Evolutionary conservation across 371 early-diverging fungal species (phyloP), one percentile per base, ranked within the genome.

Genomic region (Haplosporangium sp.): DNA sequence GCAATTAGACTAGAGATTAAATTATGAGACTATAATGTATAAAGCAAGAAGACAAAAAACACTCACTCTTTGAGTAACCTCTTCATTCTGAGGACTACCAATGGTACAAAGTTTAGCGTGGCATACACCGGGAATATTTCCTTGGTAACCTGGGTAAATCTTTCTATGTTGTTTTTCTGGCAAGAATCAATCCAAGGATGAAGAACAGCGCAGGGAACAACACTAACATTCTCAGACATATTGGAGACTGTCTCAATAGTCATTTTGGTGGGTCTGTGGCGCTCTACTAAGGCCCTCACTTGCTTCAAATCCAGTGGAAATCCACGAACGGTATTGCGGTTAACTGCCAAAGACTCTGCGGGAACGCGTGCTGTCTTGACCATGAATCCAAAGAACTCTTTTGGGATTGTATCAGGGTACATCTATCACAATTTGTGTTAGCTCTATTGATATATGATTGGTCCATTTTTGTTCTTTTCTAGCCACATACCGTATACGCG

Each of bases 81-180:
- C 47, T 88, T 83, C 44, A 84, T 84, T 60, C 90, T 86, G 38
- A 94, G 84, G 19, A 92, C 71, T 6, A 92, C 52, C 85, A 92
- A 84, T 0, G 94, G 93, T 0, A 93, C 92, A 65, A 93, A 87
- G 59, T 92, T 93, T 67, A 94, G 85, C 38, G 92, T 86, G n/a
- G 91, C 89, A 74, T 94, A 93, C 10, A 94, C 91, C 11, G 94
- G 90, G 52, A 89, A 48, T 69, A 91, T 90, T 52, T 84, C 87
- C 63, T 86, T 87, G 61, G 93, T 87, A 1, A 92, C 92, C 45
- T 88, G 85, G 7, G 76, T 55, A 69, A 92, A 90, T 44, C 88
- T 82, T 61, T 88, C 88, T 3, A 86, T 55, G 40, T 86, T 87
- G 15, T 86, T 85, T 37, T 72, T 65, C 19, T 76, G 71, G 58